Base-by-base conservation (phyloP, 192 early-diverging fungal species). In the Coemansia sp. region DNA sequence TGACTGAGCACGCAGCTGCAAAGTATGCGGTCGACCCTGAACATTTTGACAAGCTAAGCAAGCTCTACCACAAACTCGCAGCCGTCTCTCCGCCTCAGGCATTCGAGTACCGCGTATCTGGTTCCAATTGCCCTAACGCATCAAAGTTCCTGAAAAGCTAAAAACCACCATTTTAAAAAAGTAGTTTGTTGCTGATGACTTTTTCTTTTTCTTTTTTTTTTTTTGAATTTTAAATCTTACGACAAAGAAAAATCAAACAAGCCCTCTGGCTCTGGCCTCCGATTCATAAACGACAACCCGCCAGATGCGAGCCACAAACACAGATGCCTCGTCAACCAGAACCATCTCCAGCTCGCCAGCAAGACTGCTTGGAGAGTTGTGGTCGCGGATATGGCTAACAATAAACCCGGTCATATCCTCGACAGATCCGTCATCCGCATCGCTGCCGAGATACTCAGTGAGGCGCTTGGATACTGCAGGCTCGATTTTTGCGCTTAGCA, bases 291-390 rank as follows among this genome's bases (percentile, higher is more conserved):
- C 64, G 12, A 73, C 52, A 62, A 67, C 37, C 15, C 93, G 84
- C 95, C 95, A 99, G 12, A 97, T 74, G 59, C 89, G 89, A 68
- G 88, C 87, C 9, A 96, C 94, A 86, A 99, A 92, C 31, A 86
- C 81, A 20, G 87, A 85, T 4, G 95, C 90, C 53, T 95, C 95
- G 18, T 95, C 93, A 61, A 93, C 95, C 58, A 98, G 81, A 1
- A 93, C 92, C 79, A 77, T 71, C 63, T 88, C 83, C 51, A 99
- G 83, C 74, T 96, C 96, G 9, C 87, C 84, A 9, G 87, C 84
- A 18, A 99, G 73, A 37, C 82, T 84, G 59, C 79, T 78, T 0
- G 93, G 90, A 0, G 88, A 66, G 31, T 88, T 88, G 59, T 80
- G 83, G 31, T 86, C 85, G 12, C 79, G 70, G 20, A 99, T 81